phyloP scores from a whole-genome alignment of 2,329 filamentous ascomycete genomes.

The Rhytidhysteron rufulum region DNA sequence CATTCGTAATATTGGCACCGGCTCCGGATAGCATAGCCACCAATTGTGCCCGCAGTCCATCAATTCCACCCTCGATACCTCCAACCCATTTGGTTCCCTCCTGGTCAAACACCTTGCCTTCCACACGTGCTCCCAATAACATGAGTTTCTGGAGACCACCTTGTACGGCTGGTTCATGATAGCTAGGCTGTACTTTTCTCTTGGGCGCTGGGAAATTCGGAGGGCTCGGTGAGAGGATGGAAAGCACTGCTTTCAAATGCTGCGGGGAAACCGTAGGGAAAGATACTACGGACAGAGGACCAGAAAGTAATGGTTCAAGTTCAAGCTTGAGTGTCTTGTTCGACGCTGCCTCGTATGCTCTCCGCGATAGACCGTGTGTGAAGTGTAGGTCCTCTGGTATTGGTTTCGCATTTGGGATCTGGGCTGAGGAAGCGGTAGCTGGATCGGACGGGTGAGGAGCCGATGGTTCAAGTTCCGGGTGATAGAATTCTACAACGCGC shows the following conservation, averaged over 20 bases:
- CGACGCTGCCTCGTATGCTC: constrained; percentile 50
- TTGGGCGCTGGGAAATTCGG: constrained; percentile 74
- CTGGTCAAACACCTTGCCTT: constrained; percentile 77
- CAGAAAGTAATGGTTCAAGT: constrained; percentile 73
- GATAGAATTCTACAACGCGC: constrained; percentile 78
- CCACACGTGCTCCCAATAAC: constrained; percentile 80
- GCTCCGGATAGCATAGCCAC: constrained; percentile 76
- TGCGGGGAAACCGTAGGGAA: constrained; percentile 80
- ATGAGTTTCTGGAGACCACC: constrained; percentile 81
- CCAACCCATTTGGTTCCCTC: constrained; percentile 69
- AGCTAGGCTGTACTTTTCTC: constrained; percentile 71
- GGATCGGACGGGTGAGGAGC: constrained; percentile 28
- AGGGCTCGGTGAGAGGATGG: constrained; percentile 68
- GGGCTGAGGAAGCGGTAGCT: constrained; percentile 28
- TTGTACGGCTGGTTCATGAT: constrained; percentile 76
- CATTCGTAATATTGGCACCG: constrained; percentile 70
- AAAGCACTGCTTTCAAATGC: constrained; percentile 77
- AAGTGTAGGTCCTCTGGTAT: constrained; percentile 48
- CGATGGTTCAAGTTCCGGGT: constrained; percentile 29
- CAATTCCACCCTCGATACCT: constrained; percentile 75
- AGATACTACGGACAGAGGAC: constrained; percentile 74
- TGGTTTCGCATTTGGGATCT: constrained; percentile 26
- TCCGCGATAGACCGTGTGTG: constrained; percentile 57
- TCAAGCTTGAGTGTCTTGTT: constrained; percentile 53
- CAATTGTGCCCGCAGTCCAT: constrained; percentile 76